Percentiles rank a stretch among this genome's conserved stretches.
Conservation (phyloP, 306 rosid genomes). For the Dryas octopetala region DNA sequence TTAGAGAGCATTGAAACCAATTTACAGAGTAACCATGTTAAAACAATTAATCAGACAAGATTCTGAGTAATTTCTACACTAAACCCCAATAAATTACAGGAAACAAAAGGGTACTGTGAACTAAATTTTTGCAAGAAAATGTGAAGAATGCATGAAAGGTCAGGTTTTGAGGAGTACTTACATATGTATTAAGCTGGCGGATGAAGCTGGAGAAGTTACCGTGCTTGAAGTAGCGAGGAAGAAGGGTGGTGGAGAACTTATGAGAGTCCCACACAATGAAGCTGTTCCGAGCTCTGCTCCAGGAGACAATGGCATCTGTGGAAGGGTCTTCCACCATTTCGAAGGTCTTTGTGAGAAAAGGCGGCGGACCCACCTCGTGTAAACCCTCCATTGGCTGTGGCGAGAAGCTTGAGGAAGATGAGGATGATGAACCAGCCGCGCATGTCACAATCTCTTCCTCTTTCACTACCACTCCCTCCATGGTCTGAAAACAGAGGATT, state of each 20-base stretch:
- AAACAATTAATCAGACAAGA: too few species aligned
- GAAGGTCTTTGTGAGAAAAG: constrained; percentile 81
- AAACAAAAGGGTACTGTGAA: too few species aligned
- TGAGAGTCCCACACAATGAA: constrained; percentile 89
- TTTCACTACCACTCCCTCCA: constrained; percentile 50
- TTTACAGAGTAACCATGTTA: too few species aligned
- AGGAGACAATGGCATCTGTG: constrained; percentile 77
- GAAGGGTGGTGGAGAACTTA: constrained; percentile 59
- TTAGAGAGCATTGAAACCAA: too few species aligned
- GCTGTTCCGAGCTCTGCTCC: constrained; percentile 88
- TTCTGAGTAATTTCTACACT: not conserved
- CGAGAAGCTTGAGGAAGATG: constrained; percentile 45
- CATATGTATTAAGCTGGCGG: constrained; percentile 96
- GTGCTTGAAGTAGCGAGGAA: constrained; percentile 95
- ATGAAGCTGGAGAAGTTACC: constrained; percentile 90
- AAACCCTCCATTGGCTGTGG: constrained; percentile 84
- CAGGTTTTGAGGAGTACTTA: constrained; percentile 34
- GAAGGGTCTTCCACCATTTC: constrained; percentile 94
- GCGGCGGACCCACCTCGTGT: constrained; percentile 85
- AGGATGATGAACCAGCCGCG: constrained; percentile 39
- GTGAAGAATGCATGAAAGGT: too few species aligned
- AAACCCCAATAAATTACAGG: not conserved
- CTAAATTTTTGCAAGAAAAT: too few species aligned
- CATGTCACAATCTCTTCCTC: constrained; percentile 47
- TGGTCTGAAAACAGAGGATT: not conserved